A percentile compares a stretch with the other conserved stretches of the same genome.
Evolutionary conservation across 495 filamentous ascomycete genomes (phyloP).

Genomic region (Physcia stellaris): DNA sequence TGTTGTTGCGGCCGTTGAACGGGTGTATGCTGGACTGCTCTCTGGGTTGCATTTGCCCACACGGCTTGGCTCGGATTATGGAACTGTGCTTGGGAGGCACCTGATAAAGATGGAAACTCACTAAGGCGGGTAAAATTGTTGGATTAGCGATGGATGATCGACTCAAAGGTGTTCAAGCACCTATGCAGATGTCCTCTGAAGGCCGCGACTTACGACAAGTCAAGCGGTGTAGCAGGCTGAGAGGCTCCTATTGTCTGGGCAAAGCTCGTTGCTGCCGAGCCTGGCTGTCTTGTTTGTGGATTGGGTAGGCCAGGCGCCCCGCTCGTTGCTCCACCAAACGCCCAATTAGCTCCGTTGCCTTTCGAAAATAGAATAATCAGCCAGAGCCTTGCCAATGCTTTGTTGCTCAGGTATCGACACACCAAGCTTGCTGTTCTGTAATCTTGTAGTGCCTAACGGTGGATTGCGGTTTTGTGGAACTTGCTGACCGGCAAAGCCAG

Average conservation of each 20-base stretch:
- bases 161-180: too few species aligned
- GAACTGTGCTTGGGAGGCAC: slow-evolving; percentile 51
- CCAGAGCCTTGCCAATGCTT: slow-evolving; percentile 5
- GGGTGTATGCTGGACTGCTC: slow-evolving; percentile 42
- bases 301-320: slow-evolving; percentile 44
- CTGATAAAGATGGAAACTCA: slow-evolving; percentile 75
- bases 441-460: slow-evolving; percentile 44
- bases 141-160: too few species aligned
- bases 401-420: slow-evolving; percentile 18
- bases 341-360: slow-evolving; percentile 61
- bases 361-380: slow-evolving; percentile 24
- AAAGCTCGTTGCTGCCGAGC: slow-evolving; percentile 52
- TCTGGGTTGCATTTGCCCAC: slow-evolving; percentile 52
- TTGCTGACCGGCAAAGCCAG: slow-evolving; percentile 54
- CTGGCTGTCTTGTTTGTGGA: slow-evolving; percentile 46
- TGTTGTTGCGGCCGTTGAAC: slow-evolving; percentile 51
- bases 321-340: slow-evolving; percentile 62
- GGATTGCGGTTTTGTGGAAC: slow-evolving; percentile 47
- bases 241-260: slow-evolving; percentile 70
- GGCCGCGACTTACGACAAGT: slow-evolving; percentile 82
- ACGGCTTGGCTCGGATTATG: slow-evolving; percentile 44
- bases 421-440: slow-evolving; percentile 61
- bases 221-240: slow-evolving; percentile 59
- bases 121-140: too few species aligned
- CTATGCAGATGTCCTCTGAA: too few species aligned